These are phyloP conservation scores for Cryphonectria radicalis DNA, from an alignment of 2,329 filamentous ascomycete species.

Conservation along the genomic window DNA sequence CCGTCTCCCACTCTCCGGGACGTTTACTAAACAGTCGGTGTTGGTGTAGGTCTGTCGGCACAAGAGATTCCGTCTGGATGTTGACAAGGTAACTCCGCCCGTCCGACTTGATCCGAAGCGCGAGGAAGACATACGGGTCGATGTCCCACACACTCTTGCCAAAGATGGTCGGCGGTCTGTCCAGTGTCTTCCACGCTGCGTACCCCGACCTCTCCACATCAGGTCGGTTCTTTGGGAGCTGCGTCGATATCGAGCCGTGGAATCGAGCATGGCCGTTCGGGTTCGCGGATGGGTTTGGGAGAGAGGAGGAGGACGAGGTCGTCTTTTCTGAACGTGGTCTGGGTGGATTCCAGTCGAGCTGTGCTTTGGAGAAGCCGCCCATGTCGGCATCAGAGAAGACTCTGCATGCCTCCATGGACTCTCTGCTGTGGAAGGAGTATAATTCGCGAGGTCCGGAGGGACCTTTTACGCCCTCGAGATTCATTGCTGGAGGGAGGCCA, in stretches of 20 bases:
- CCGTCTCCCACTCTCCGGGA: slow-evolving; percentile 90
- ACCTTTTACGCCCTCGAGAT: slow-evolving; percentile 69
- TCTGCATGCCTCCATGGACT: slow-evolving; percentile 62
- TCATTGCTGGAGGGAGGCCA: slow-evolving; percentile 57
- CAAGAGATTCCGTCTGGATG: slow-evolving; percentile 90
- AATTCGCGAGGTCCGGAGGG: slow-evolving; percentile 68
- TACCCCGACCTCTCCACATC: slow-evolving; percentile 81
- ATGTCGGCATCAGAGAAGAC: slow-evolving; percentile 86
- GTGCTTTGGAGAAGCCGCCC: slow-evolving; percentile 79
- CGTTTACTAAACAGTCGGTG: slow-evolving; percentile 81
- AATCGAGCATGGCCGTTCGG: slow-evolving; percentile 72
- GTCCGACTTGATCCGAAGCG: slow-evolving; percentile 86
- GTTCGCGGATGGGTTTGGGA: slow-evolving; percentile 36
- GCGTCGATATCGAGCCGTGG: slow-evolving; percentile 84
- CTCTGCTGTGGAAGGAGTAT: slow-evolving; percentile 61
- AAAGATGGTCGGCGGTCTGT: slow-evolving; percentile 79
- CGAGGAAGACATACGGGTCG: slow-evolving; percentile 85
- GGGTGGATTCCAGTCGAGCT: slow-evolving; percentile 66
- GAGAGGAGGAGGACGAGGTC: no score
- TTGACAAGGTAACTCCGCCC: slow-evolving; percentile 94
- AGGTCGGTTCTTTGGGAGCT: slow-evolving; percentile 75
- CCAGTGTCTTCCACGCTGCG: slow-evolving; percentile 85
- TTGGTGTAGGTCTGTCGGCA: slow-evolving; percentile 94
- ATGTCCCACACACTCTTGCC: slow-evolving; percentile 87
- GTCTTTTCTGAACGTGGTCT: slow-evolving; percentile 26